phyloP scores from a whole-genome alignment of 2,329 filamentous ascomycete genomes.

The Xylaria sp. region DNA sequence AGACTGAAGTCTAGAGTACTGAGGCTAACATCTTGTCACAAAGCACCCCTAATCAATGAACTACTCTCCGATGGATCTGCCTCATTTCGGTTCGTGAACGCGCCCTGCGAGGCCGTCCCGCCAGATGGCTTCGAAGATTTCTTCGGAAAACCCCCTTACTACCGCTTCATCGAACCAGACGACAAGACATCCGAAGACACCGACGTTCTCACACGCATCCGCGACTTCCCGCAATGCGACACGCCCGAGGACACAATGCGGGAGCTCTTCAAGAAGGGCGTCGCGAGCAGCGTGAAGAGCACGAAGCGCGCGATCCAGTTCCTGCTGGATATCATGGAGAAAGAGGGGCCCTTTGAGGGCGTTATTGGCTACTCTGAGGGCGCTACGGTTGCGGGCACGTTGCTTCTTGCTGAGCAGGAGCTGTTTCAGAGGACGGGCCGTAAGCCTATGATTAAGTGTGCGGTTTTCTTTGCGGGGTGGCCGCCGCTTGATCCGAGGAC shows the following conservation, averaged over 20 bases:
- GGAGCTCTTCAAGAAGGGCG: constrained; percentile 40
- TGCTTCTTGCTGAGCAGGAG: constrained; percentile 30
- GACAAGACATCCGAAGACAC: constrained; percentile 40
- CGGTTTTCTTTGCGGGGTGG: constrained; percentile 50
- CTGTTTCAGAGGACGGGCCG: constrained; percentile 26
- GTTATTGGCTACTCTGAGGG: constrained; percentile 33
- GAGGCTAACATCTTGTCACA: constrained; percentile 15
- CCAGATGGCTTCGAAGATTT: constrained; percentile 52
- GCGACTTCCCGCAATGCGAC: constrained; percentile 48
- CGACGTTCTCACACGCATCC: constrained; percentile 46
- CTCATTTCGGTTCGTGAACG: constrained; percentile 48
- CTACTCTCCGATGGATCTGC: constrained; percentile 41
- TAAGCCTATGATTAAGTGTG: constrained; percentile 41
- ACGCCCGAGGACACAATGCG: constrained; percentile 53
- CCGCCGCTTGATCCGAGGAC: constrained; percentile 43
- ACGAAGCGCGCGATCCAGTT: constrained; percentile 40
- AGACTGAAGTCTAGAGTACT: constrained; percentile 2
- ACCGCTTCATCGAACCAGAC: constrained; percentile 49
- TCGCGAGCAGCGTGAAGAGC: constrained; percentile 36
- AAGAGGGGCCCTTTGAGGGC: constrained; percentile 32
- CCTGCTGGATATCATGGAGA: constrained; percentile 33
- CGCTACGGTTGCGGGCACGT: constrained; percentile 30
- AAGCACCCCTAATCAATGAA: constrained; percentile 46
- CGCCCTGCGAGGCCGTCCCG: constrained; percentile 44
- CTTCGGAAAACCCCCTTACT: constrained; percentile 52